Percentiles rank a stretch among this genome's conserved stretches.
phyloP scores from a whole-genome alignment of 495 filamentous ascomycete species.

The Neurospora cerealis region DNA sequence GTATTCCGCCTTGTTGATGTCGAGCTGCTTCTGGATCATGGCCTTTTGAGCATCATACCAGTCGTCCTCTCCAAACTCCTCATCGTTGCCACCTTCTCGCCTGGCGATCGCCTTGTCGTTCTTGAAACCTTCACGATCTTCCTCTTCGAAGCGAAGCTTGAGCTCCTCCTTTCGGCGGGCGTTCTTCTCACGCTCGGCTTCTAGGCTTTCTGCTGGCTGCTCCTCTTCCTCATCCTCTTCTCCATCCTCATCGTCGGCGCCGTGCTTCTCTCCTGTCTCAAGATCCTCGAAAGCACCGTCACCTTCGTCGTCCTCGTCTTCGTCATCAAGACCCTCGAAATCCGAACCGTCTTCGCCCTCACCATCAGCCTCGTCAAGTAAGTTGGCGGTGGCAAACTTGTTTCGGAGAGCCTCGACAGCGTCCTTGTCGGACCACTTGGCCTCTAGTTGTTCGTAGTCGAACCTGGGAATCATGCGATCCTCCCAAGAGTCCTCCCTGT shows the following conservation, averaged over 20 bases:
- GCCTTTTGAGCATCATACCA: constrained; percentile 99
- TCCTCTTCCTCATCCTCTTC: constrained; percentile 23
- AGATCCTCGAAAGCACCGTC: constrained; percentile 88
- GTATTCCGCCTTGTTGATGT: constrained; percentile 91
- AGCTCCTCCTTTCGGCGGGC: constrained; percentile 89
- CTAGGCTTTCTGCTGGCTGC: constrained; percentile 25
- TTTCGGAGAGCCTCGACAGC: constrained; percentile 62
- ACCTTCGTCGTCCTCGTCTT: constrained; percentile 77
- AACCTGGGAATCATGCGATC: constrained; percentile 70
- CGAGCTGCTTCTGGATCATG: constrained; percentile 81
- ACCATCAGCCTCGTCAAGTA: constrained; percentile 41
- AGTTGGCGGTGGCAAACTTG: constrained; percentile 62
- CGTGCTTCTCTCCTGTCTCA: constrained; percentile 60
- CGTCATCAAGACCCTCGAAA: constrained; percentile 41
- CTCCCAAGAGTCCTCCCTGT: constrained; percentile 53
- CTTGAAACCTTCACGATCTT: constrained; percentile 85
- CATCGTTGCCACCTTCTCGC: constrained; percentile 45
- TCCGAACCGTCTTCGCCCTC: constrained; percentile 37
- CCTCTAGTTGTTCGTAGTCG: constrained; percentile 70
- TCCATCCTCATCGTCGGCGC: constrained; percentile 19
- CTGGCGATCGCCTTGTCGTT: constrained; percentile 71
- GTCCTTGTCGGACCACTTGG: constrained; percentile 74
- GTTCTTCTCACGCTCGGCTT: constrained; percentile 79
- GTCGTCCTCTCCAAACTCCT: constrained; percentile 91
- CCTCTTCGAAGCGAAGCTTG: constrained; percentile 89